Base-by-base conservation (phyloP, 164 flowering plant species). In the Berberis thunbergii region DNA sequence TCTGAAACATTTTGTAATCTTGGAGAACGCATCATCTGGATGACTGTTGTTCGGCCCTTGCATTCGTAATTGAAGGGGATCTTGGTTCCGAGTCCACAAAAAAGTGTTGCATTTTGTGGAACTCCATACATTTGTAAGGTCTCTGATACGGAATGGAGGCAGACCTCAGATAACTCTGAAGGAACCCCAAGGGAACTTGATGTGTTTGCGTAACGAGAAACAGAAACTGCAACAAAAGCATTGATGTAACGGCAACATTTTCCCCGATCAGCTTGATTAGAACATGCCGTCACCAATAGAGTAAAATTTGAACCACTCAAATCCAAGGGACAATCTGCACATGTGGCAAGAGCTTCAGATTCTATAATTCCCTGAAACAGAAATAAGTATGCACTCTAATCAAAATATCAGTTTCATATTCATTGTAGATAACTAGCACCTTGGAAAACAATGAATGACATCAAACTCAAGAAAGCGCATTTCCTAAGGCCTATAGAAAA, bases 221-320 rank as follows among this genome's bases (percentile, higher is more conserved):
- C 57, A 10, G 98, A 84, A 74, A 89, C 66, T 45, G 99, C 94
- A 72, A 95, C 56, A 63, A 84, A 73, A 38, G 96, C 90, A 77
- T 95, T 91, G 62, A 95, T 85, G 67, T 91, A 88, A 57, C 99
- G 96, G 74, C 99, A 95, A 61, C 99, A 95, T 69, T 78, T 84
- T 59, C 82, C 99, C 64, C 87, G 83, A 11, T 75, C 83, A 49
- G 69, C 80, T 44, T 73, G 75, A 46, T 74, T 77, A 41, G 94
- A 85, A 77, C 99, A 95, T 7, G 80, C 44, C 7, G 98, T 84
- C 42, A 97, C 86, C 60, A 70, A 83, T 43, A 80, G 65, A 5
- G 95, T 85, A 68, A 88, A 81, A 76, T 89, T 91, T 45, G 96
- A 76, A 53, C 75, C 82, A 61, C 80, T 89, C 83, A 95, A 77